Base-by-base conservation (phyloP, 202 grass and related monocot genomes). In the Setaria viridis region DNA sequence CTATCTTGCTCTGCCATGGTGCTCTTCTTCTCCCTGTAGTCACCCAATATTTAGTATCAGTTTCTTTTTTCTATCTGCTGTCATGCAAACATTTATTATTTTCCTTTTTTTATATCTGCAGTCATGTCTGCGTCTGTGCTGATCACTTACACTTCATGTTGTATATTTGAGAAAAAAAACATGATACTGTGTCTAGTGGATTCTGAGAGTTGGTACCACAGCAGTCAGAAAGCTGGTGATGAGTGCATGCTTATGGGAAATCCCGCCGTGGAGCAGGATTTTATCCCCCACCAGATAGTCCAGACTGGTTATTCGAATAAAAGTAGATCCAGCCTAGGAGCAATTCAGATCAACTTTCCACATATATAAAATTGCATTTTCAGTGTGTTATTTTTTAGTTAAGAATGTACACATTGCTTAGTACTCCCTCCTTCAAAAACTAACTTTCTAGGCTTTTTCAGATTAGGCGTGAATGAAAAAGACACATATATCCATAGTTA, bases 151-250 rank as follows among this genome's bases (percentile, higher is more conserved):
- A 62, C 17, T 59, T 62, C 21, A 20, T 15, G 62, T 34, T 29
- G 12, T 34, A 14, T 72, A 72, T 13, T 35, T 11, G 42, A 42
- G 14, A 15, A 63, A 11, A 30, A 54, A 54, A 54, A 54, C 5
- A 8, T 62, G 10, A 33, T 80, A 37, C 51, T 55, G n/a, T 68
- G 25, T 16, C 21, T 82, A 48, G 67, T 82, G 14, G 41, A 60
- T 72, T 72, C 20, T n/a, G 51, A 29, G 11, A 33, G 42, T 32
- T 54, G 63, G 62, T 68, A 67, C 37, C 51, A 46, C 51, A 5
- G 25, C 32, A 35, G 25, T 72, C 30, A 5, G 67, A 82, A 47
- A 72, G 53, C 54, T 9, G 7, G 4, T 48, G 54, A 72, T 48
- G 35, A 57, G 16, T 81, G 64, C 34, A 45, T 19, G 65, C 50